Evolutionary conservation across 1,139 yeast genomes (phyloP), one percentile per base, ranked within the genome.

Genomic region (Pichia sp.): DNA sequence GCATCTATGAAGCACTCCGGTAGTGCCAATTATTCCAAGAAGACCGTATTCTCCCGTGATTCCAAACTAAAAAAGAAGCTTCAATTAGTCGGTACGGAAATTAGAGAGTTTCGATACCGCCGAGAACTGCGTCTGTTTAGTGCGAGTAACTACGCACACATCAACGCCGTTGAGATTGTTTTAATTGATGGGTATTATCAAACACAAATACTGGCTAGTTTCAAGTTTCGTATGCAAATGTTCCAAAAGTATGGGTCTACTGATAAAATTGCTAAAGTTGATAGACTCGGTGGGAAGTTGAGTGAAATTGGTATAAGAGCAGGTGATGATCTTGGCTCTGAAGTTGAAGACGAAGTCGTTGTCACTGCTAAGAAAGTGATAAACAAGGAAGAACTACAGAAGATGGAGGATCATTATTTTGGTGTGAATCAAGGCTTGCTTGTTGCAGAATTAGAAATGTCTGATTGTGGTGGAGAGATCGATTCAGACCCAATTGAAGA

Each of bases 281-380:
- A 35, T 17, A 40, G 60, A 17, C 19, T 56, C 4, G 62, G 61
- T 3, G 62, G 62, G 3, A 43, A 43, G 12, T 54, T 57, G 26
- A 41, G 35, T 16, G 32, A 25, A n/a, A 35, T 37, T 21, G 48
- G 42, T 9, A 43, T 9, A 21, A 21, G 22, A 21, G 13, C 19
- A 15, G 22, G 5, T 9, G 22, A 41, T 14, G 48, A 44, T 6
- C 45, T 38, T 2, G 45, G 38, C n/a, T n/a, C n/a, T n/a, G n/a
- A n/a, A n/a, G n/a, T n/a, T 7, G 18, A 10, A 9, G 27, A 25
- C 16, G 18, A 6, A 14, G 18, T 25, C 16, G 18, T 9, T 8
- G 18, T 25, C 10, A 11, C 9, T 11, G 18, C 5, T 9, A 11
- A 13, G 33, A 20, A 27, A 10, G 29, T 7, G 8, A 24, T 32